These are phyloP conservation scores for Leishmania tropica DNA, from an alignment of 208 protist genomes.

Conservation along the genomic window DNA sequence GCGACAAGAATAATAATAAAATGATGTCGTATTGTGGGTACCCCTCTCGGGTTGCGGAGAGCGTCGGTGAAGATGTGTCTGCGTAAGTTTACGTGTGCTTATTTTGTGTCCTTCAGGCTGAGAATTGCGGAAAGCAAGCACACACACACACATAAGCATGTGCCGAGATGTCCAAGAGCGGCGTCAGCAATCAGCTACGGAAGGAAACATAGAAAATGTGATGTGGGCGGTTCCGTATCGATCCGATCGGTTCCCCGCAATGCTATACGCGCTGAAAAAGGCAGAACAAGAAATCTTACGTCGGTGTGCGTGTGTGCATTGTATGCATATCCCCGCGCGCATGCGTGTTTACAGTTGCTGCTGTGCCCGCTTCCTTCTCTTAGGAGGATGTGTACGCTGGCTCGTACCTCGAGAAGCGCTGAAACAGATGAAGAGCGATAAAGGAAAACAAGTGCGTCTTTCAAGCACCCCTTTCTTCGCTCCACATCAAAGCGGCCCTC, in stretches of 20 bases:
- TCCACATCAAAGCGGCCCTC: background rate
- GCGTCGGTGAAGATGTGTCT: background rate
- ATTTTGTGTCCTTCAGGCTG: background rate
- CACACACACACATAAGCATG: background rate
- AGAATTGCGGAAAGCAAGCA: background rate
- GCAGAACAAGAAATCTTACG: background rate
- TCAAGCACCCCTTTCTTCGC: background rate
- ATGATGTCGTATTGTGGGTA: background rate
- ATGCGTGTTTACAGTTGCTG: background rate
- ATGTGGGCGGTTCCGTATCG: background rate
- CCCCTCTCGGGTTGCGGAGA: background rate
- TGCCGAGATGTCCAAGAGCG: background rate
- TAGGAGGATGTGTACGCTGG: background rate
- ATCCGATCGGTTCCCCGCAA: background rate
- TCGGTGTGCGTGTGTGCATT: background rate
- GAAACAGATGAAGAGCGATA: background rate
- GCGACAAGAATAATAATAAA: background rate
- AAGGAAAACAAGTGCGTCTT: background rate
- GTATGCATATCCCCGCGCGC: background rate
- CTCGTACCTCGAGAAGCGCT: background rate
- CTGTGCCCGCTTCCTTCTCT: background rate
- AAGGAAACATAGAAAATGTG: background rate
- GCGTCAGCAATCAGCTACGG: background rate
- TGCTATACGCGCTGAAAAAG: background rate
- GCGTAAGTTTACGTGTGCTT: background rate